phyloP scores from a whole-genome alignment of 1,139 yeast species.

The Suhomyces bolitotheri region DNA sequence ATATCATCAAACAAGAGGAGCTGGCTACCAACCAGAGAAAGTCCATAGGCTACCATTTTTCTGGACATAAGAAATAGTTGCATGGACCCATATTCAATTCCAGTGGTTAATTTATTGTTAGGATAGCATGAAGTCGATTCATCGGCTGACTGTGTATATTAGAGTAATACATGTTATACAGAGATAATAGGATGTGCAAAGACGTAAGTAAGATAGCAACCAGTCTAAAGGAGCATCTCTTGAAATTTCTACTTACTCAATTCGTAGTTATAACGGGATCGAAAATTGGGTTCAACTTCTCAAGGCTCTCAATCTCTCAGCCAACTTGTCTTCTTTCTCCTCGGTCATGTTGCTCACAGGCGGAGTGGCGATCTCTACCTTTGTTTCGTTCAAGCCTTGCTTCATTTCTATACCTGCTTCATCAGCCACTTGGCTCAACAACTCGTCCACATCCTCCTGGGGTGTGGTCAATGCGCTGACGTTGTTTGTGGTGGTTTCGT shows the following conservation, averaged over 20 bases:
- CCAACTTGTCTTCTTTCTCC: constrained; percentile 82
- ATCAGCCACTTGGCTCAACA: constrained; percentile 93
- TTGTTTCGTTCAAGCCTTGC: constrained; percentile 67
- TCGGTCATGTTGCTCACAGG: constrained; percentile 49
- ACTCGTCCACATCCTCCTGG: constrained; percentile 90
- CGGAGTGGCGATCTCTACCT: constrained; percentile 45
- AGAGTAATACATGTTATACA: constrained; percentile 3
- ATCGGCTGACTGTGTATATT: constrained; percentile 3
- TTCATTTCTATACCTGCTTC: constrained; percentile 95
- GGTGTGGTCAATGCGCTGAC: constrained; percentile 90
- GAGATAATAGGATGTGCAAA: neutral
- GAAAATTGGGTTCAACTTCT: constrained; percentile 27
- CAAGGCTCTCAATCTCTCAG: constrained; percentile 85
- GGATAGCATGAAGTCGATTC: too few species aligned
- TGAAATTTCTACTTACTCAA: too few species aligned
- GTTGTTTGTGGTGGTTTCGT: constrained; percentile 85
- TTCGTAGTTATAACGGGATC: too few species aligned
- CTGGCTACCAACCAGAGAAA: constrained; percentile 24
- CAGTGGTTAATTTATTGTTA: too few species aligned
- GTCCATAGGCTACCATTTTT: constrained; percentile 18
- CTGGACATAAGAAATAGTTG: constrained; percentile 17
- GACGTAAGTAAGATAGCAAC: too few species aligned
- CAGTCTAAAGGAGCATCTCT: too few species aligned
- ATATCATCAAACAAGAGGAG: constrained; percentile 41
- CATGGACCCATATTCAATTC: too few species aligned